phyloP scores from a whole-genome alignment of 2,329 filamentous ascomycete species.

The Bipolaris oryzae region DNA sequence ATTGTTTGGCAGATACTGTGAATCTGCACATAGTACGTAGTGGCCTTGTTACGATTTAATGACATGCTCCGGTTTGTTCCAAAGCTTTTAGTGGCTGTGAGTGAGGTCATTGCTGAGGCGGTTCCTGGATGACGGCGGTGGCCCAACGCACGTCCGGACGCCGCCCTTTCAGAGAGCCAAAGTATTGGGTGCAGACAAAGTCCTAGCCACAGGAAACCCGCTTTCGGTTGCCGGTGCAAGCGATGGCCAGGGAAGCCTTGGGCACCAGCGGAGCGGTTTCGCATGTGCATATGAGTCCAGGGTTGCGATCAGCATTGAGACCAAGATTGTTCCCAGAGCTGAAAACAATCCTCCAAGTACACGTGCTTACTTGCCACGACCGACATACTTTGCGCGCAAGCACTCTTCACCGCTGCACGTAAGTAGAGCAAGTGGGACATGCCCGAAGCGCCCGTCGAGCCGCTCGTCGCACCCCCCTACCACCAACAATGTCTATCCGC shows the following conservation, averaged over 20 bases:
- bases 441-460: constrained; percentile 19
- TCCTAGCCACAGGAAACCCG: constrained; percentile 14
- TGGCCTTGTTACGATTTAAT: background rate
- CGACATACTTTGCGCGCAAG: constrained; percentile 6
- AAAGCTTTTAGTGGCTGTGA: constrained; percentile 1
- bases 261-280: constrained; percentile 25
- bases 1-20: background rate
- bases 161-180: constrained; percentile 4
- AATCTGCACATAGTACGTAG: background rate
- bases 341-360: constrained; percentile 26
- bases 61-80: background rate
- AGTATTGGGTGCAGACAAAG: constrained; percentile 5
- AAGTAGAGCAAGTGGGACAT: constrained; percentile 25
- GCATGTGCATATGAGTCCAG: constrained; percentile 4
- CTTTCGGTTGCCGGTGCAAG: constrained; percentile 17
- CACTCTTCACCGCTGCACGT: background rate
- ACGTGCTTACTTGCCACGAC: constrained; percentile 32
- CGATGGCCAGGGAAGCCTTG: constrained; percentile 21
- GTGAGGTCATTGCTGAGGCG: constrained; percentile 11
- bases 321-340: constrained; percentile 21
- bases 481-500: constrained; percentile 61
- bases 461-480: constrained; percentile 18
- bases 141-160: constrained; percentile 3
- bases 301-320: constrained; percentile 22
- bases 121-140: constrained; percentile 4